Percentiles rank a stretch among this genome's conserved stretches.
phyloP scores from a whole-genome alignment of 768 basidiomycete species.

The Guyanaporus albipodus region DNA sequence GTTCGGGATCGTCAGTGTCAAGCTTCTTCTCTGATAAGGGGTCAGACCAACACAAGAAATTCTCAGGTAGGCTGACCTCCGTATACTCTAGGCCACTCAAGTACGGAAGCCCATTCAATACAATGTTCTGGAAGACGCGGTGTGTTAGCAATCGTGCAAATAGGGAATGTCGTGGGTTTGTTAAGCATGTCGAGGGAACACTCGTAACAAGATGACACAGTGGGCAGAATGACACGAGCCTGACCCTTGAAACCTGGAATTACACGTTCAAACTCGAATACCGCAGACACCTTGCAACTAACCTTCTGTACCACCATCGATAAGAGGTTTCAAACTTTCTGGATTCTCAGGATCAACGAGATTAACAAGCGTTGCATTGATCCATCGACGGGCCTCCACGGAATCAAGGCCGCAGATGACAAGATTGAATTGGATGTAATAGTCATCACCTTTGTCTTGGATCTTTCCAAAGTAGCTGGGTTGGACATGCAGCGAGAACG shows the following conservation, averaged over 20 bases:
- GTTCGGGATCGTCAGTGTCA: constrained; percentile 96
- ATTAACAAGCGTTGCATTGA: constrained; percentile 95
- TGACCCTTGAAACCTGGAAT: constrained; percentile 93
- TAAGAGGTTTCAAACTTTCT: constrained; percentile 92
- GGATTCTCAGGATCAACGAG: constrained; percentile 91
- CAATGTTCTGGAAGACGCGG: constrained; percentile 98
- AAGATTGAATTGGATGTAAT: constrained; percentile 95
- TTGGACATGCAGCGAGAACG: constrained; percentile 9
- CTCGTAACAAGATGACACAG: constrained; percentile 94
- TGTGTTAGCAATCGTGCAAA: constrained; percentile 98
- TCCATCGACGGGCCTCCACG: constrained; percentile 96
- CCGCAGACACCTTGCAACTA: constrained; percentile 1
- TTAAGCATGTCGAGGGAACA: constrained; percentile 98
- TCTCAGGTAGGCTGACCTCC: constrained; percentile 52
- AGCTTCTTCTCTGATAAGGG: constrained; percentile 71
- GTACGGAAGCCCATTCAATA: constrained; percentile 98
- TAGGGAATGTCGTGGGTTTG: constrained; percentile 94
- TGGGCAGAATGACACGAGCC: constrained; percentile 93
- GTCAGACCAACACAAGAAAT: constrained; percentile 4
- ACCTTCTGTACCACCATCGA: constrained; percentile 99
- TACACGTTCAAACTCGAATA: not conserved
- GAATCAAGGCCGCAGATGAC: constrained; percentile 98
- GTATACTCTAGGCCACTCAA: constrained; percentile 95
- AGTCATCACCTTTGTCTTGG: constrained; percentile 93
- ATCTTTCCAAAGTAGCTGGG: constrained; percentile 93